phyloP scores from a whole-genome alignment of 106 monocot species.

The Ottelia alismoides region DNA sequence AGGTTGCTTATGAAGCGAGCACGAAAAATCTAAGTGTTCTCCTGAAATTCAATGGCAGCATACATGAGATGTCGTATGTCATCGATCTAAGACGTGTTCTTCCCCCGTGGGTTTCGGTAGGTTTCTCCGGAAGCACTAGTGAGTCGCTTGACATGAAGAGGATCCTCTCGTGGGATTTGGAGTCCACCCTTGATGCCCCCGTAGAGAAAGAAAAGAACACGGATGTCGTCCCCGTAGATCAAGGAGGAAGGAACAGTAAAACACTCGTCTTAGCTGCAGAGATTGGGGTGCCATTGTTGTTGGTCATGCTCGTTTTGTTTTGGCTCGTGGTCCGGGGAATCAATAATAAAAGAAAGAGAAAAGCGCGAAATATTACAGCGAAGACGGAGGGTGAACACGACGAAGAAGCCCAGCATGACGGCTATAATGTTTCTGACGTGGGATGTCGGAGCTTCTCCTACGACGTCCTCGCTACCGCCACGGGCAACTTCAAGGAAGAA shows the following conservation, averaged over 20 bases:
- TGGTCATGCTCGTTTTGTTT: neutral
- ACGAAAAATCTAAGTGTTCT: constrained; percentile 30
- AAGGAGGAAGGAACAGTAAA: neutral
- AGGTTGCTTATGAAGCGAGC: constrained; percentile 27
- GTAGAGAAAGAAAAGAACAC: no score
- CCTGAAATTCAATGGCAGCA: constrained; percentile 17
- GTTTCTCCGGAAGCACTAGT: constrained; percentile 51
- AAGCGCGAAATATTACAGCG: neutral
- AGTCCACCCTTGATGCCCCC: constrained; percentile 15
- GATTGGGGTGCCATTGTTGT: neutral
- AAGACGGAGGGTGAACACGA: neutral
- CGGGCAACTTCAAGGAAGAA: constrained; percentile 2
- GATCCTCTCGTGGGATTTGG: constrained; percentile 42
- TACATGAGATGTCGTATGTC: constrained; percentile 11
- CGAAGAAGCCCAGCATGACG: no score
- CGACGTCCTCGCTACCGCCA: constrained; percentile 1
- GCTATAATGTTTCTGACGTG: no score
- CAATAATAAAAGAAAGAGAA: neutral
- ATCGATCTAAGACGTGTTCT: constrained; percentile 29
- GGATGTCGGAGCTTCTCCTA: constrained; percentile 5
- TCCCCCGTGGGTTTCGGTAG: constrained; percentile 34
- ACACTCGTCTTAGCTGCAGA: neutral
- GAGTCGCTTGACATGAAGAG: constrained; percentile 20
- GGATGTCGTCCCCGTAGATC: no score
- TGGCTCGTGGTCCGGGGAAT: neutral